Percentiles rank a stretch among this genome's conserved stretches.
These are phyloP conservation scores for Solanum microdontum DNA, from an alignment of 257 asterid genomes.

Conservation along the genomic window DNA sequence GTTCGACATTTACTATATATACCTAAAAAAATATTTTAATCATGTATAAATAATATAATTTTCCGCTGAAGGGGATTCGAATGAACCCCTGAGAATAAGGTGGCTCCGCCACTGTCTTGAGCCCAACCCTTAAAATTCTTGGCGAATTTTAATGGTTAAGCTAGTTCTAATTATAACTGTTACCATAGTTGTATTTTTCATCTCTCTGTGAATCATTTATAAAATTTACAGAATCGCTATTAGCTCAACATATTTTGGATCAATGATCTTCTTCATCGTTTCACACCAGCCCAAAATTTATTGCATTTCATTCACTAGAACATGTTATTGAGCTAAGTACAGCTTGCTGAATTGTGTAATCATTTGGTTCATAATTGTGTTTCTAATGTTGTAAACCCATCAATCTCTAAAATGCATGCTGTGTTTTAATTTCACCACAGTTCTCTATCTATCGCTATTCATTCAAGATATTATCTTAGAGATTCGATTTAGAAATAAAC, in stretches of 20 bases:
- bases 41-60: too few relatives aligned
- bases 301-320: too few relatives aligned
- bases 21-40: too few relatives aligned
- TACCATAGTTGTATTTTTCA: too few relatives aligned
- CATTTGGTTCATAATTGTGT: background rate
- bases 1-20: too few relatives aligned
- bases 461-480: background rate
- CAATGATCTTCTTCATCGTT: background rate
- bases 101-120: too few relatives aligned
- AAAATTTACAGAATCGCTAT: too few relatives aligned
- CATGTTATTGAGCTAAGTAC: background rate
- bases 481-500: background rate
- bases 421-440: background rate
- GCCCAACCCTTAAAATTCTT: too few relatives aligned
- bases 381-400: background rate
- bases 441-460: background rate
- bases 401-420: background rate
- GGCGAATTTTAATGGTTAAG: background rate
- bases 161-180: background rate
- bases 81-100: too few relatives aligned
- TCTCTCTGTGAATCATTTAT: too few relatives aligned
- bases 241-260: background rate
- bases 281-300: background rate
- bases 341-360: too few relatives aligned
- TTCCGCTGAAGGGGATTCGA: too few relatives aligned